phyloP scores from a whole-genome alignment of 164 flowering plant species.

The Stephania cephalantha region DNA sequence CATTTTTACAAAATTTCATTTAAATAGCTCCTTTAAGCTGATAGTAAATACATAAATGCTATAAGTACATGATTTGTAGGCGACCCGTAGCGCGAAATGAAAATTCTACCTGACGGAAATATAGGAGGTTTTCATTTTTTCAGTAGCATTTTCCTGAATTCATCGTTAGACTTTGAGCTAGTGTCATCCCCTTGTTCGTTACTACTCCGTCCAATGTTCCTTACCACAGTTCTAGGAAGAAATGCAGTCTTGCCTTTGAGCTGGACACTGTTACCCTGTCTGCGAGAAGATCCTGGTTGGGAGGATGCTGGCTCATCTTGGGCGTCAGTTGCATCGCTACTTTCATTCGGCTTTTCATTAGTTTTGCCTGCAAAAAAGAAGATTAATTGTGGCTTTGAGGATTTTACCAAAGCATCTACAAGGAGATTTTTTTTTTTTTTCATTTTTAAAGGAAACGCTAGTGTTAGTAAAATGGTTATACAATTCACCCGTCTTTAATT shows the following conservation, averaged over 20 bases:
- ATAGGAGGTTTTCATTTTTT: slow-evolving; percentile 18
- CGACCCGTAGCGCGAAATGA: not conserved
- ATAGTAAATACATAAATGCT: not conserved
- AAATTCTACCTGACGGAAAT: not conserved
- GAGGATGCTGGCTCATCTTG: not conserved
- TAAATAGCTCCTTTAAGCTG: too few species aligned
- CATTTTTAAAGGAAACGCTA: too few species aligned
- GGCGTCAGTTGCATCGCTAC: slow-evolving; percentile 15
- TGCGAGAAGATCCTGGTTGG: slow-evolving; percentile 11
- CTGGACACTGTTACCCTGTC: slow-evolving; percentile 23
- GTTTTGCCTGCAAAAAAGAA: slow-evolving; percentile 12
- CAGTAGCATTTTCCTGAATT: slow-evolving; percentile 71
- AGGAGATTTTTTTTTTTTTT: too few species aligned
- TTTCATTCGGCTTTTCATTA: slow-evolving; percentile 11
- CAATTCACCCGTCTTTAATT: too few species aligned
- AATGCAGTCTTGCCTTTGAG: slow-evolving; percentile 76
- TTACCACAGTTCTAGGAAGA: slow-evolving; percentile 57
- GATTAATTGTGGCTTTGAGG: not conserved
- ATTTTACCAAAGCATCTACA: too few species aligned
- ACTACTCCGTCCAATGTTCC: slow-evolving; percentile 38
- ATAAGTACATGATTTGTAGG: not conserved
- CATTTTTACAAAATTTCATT: too few species aligned
- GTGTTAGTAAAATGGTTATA: too few species aligned
- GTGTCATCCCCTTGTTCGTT: slow-evolving; percentile 31
- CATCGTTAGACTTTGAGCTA: slow-evolving; percentile 73